Evolutionary conservation across 2,329 filamentous ascomycete species (phyloP), one percentile per base, ranked within the genome.

Genomic region (Penicillium sp.): DNA sequence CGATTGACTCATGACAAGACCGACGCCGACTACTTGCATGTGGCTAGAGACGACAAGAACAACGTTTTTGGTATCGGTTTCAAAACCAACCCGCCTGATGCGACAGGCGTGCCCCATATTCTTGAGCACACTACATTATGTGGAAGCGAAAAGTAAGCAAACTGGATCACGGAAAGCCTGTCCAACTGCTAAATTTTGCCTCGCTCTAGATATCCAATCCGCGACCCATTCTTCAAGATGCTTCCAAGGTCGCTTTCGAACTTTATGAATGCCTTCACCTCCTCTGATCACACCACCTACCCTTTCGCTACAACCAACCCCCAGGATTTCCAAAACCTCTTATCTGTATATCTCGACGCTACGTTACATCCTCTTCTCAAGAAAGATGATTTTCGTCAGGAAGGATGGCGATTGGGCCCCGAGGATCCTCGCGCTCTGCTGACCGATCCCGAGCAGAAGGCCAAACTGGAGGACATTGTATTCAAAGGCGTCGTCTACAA

Each of bases 171-270:
- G 21, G 2, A 11, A n/a, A 43, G 41, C 16, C n/a, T 3, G 16
- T 35, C 2, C 16, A 58, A 11, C n/a, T 29, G 41, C 59, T 68
- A 44, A 44, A 69, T 59, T 59, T 47, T 21, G 4, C 19, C 26
- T 26, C 7, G 8, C 54, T 46, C 56, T 71, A 93, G 90, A 74
- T 96, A 93, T 72, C 95, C 95, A n/a, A 93, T 99, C 57, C 91
- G 95, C 60, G 95, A 99, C 70, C 95, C 95, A 0, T 99, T 99
- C 82, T 99, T 99, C 82, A 99, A 98, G 84, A 99, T 99, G 95
- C 84, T 99, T 26, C 95, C 95, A 22, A 87, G 95, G 66, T 97
- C 95, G 5, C 83, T 99, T n/a, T 97, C 95, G 63, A 99, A 98
- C 77, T 99, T 97, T 72, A 99, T 99, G 95, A 99, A 99, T 75